A percentile compares a stretch with the other conserved stretches of the same genome.
Evolutionary conservation across 495 filamentous ascomycete genomes (phyloP).

Genomic region (Aspergillus conjunctus): DNA sequence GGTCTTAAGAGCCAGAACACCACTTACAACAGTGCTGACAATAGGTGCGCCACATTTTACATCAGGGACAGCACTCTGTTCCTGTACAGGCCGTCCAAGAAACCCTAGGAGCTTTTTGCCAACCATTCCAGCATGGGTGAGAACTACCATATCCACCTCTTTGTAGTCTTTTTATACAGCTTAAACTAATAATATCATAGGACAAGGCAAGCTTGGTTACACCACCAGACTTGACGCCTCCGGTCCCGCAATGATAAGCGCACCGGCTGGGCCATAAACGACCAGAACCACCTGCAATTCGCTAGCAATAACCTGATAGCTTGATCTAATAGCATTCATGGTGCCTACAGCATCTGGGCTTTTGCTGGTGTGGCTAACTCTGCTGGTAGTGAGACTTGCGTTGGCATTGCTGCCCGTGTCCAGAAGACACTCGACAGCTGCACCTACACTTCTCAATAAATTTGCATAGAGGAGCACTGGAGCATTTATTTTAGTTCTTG

Average conservation of each 20-base stretch:
- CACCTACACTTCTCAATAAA: slow-evolving; percentile 55
- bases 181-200: slow-evolving; percentile 19
- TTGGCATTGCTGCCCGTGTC: slow-evolving; percentile 43
- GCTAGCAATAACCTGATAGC: slow-evolving; percentile 46
- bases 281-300: slow-evolving; percentile 44
- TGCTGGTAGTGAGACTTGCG: slow-evolving; percentile 45
- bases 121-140: slow-evolving; percentile 58
- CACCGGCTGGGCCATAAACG: slow-evolving; percentile 44
- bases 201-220: slow-evolving; percentile 54
- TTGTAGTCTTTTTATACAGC: not conserved
- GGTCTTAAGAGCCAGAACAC: slow-evolving; percentile 45
- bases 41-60: slow-evolving; percentile 49
- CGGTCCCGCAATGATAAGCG: slow-evolving; percentile 43
- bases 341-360: slow-evolving; percentile 53
- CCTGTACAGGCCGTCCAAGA: slow-evolving; percentile 43
- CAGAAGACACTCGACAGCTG: slow-evolving; percentile 46
- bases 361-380: slow-evolving; percentile 43
- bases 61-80: slow-evolving; percentile 48
- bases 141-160: slow-evolving; percentile 1
- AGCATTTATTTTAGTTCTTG: too few species aligned
- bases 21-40: slow-evolving; percentile 41
- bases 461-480: not conserved
- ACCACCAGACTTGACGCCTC: slow-evolving; percentile 43
- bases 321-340: slow-evolving; percentile 51
- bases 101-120: slow-evolving; percentile 50